A percentile compares a stretch with the other conserved stretches of the same genome.
These are phyloP conservation scores for Simplicillium sp. DNA, from an alignment of 2,329 filamentous ascomycete genomes.

Conservation along the genomic window DNA sequence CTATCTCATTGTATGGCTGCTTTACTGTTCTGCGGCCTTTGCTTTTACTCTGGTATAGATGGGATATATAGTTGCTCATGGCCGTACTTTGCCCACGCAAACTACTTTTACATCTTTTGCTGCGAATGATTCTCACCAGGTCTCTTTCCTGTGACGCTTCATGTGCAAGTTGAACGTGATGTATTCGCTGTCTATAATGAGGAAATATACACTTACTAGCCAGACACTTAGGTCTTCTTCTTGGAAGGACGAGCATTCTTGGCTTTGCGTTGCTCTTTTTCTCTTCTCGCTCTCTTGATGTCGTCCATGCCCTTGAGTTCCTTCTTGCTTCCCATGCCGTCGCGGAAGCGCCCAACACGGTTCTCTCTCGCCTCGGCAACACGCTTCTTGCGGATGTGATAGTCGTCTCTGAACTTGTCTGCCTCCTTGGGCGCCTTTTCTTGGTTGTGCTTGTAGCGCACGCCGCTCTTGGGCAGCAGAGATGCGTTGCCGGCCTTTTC, in stretches of 20 bases:
- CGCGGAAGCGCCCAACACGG: conserved; percentile 62
- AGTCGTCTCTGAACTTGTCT: conserved; percentile 88
- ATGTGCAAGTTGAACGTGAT: no score
- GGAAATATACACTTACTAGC: no score
- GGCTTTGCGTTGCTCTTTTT: conserved; percentile 66
- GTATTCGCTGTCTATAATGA: no score
- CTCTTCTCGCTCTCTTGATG: conserved; percentile 70
- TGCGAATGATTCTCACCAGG: no score
- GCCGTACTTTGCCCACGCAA: not conserved
- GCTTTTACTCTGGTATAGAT: not conserved
- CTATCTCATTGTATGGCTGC: no score
- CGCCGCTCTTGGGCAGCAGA: conserved; percentile 14
- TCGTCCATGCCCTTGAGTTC: conserved; percentile 79
- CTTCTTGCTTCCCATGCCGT: conserved; percentile 60
- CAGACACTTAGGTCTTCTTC: conserved; percentile 27
- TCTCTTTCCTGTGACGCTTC: not conserved
- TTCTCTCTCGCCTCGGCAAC: conserved; percentile 82
- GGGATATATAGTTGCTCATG: not conserved
- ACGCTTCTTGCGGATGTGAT: conserved; percentile 80
- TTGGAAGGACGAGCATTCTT: conserved; percentile 81
- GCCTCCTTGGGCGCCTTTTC: conserved; percentile 86
- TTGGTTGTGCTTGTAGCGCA: conserved; percentile 73
- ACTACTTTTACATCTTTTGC: not conserved
- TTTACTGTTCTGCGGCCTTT: not conserved
- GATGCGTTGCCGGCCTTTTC: conserved; percentile 40